Base-by-base conservation (phyloP, 2,329 filamentous ascomycete species). In the Fusarium equiseti region DNA sequence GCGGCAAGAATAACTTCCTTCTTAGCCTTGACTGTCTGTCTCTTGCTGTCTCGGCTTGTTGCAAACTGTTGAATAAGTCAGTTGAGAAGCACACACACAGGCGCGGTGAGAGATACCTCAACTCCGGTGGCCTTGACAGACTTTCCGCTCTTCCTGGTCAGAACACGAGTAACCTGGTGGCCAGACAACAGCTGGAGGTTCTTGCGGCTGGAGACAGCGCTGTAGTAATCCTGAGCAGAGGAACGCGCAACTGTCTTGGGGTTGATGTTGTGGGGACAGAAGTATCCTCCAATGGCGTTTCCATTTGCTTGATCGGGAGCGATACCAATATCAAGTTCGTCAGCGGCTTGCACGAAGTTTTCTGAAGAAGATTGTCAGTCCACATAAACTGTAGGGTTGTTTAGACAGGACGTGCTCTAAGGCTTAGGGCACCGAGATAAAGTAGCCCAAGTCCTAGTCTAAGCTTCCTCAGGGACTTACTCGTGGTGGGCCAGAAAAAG, bases 1-100 rank as follows among this genome's bases (percentile, higher is more conserved):
- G 83, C 82, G 1, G 81, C 79, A 7, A 85, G 59, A 16, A 85
- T 76, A 6, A 83, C 80, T 49, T 85, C 83, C 45, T 79, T 81
- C 12, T 52, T 71, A 2, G 67, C 75, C 11, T 50, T 51, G 4
- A 71, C 55, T 3, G 59, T 60, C 2, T 38, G 32, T 6, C n/a
- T 29, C 18, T 56, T 10, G 6, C 42, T 44, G 7, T n/a, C 6
- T 11, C n/a, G 61, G 6, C 32, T 59, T 16, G 62, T 62, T 1
- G 72, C 43, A 9, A 66, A 73, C 70, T 73, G 4, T 1, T 7
- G 4, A 3, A 20, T 2, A 1, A 1, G 8, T 56, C 3, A 53
- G 31, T 13, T 4, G 16, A 5, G 4, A 13, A 1, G 3, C 6
- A 4, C 4, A 6, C 0, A 7, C 1, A 1, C 13, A 11, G 2